Conservation (phyloP, 768 basidiomycete species). For the Lactarius quietus region DNA sequence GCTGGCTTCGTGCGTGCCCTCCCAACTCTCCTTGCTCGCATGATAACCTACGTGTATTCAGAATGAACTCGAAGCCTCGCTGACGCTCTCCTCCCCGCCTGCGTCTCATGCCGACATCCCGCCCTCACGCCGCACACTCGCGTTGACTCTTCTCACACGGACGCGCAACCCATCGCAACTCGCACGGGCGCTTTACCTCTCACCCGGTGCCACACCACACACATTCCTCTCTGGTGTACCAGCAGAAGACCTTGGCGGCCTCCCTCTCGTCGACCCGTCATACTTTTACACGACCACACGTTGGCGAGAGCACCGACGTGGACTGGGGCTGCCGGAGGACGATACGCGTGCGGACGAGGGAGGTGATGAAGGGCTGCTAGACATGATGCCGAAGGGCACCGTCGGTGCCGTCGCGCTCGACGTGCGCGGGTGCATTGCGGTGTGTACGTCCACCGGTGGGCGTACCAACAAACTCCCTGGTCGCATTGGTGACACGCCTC, state of each 20-base stretch:
- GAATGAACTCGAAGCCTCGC: constrained; percentile 79
- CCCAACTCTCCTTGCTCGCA: neutral
- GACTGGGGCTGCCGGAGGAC: constrained; percentile 68
- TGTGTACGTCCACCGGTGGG: constrained; percentile 78
- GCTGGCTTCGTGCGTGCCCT: constrained; percentile 61
- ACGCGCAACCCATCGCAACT: constrained; percentile 72
- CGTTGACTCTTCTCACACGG: constrained; percentile 61
- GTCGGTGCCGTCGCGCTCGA: constrained; percentile 86
- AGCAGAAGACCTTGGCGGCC: constrained; percentile 58
- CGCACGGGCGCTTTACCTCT: constrained; percentile 64
- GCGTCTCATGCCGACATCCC: constrained; percentile 58
- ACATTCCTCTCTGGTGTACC: constrained; percentile 63
- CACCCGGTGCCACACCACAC: constrained; percentile 60
- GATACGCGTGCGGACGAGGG: constrained; percentile 42
- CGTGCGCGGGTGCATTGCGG: constrained; percentile 64
- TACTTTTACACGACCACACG: constrained; percentile 75
- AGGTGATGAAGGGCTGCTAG: constrained; percentile 37
- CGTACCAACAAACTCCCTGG: constrained; percentile 81
- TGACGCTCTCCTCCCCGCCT: constrained; percentile 81
- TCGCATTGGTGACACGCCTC: constrained; percentile 78
- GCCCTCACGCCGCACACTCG: constrained; percentile 55
- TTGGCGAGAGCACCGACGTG: constrained; percentile 75
- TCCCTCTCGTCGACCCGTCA: constrained; percentile 61
- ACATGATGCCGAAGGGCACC: constrained; percentile 68
- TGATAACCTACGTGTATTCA: constrained; percentile 31